Percentiles rank a stretch among this genome's conserved stretches.
phyloP scores from a whole-genome alignment of 2,329 filamentous ascomycete genomes.

The Fusarium pseudograminearum region DNA sequence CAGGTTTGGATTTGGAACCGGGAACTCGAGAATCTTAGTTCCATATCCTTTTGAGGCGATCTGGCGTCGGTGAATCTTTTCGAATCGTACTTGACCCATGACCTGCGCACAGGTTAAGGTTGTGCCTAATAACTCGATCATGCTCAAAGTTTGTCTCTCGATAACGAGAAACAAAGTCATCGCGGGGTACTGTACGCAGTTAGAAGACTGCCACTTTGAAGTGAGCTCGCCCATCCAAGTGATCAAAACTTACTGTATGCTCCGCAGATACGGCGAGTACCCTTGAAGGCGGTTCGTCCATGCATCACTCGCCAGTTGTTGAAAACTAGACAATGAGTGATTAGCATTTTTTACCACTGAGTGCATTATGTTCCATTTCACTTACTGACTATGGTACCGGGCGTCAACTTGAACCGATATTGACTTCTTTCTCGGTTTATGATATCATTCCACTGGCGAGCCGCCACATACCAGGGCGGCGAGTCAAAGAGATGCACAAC shows the following conservation, averaged over 20 bases:
- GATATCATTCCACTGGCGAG: conserved; percentile 77
- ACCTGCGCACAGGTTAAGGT: conserved; percentile 46
- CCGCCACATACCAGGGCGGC: conserved; percentile 81
- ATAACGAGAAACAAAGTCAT: conserved; percentile 84
- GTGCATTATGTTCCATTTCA: conserved; percentile 26
- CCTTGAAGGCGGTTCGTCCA: conserved; percentile 84
- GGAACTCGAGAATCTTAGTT: background rate
- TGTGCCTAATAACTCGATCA: conserved; percentile 57
- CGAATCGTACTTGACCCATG: background rate
- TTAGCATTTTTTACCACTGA: conserved; percentile 26
- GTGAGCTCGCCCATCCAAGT: background rate
- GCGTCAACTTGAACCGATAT: conserved; percentile 84
- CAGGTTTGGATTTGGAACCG: background rate
- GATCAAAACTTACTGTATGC: conserved; percentile 78
- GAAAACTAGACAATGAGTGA: conserved; percentile 71
- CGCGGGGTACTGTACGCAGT: conserved; percentile 72
- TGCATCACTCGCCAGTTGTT: conserved; percentile 97
- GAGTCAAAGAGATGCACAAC: conserved; percentile 60
- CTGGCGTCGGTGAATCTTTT: background rate
- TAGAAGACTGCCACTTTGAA: conserved; percentile 11
- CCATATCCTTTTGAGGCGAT: background rate
- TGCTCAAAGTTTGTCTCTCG: conserved; percentile 74
- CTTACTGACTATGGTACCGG: conserved; percentile 81
- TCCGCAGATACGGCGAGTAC: conserved; percentile 88
- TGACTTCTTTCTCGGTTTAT: conserved; percentile 73